Conservation (phyloP, 306 rosid genomes). For the Sophora flavescens region DNA sequence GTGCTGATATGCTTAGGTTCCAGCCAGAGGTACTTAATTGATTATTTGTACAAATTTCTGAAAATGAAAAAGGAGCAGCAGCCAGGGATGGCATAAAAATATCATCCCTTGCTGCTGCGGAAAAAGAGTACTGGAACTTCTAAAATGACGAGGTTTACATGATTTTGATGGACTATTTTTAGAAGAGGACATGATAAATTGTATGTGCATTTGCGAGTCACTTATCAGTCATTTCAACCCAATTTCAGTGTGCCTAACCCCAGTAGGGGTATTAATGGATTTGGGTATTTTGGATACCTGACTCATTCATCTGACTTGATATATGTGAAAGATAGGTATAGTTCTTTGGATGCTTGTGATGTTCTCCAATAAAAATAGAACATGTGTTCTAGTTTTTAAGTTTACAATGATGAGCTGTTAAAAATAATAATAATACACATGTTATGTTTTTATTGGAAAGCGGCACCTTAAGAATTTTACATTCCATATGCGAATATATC, state of each 20-base stretch:
- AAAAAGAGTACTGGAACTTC: not conserved
- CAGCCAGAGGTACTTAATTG: conserved; percentile 82
- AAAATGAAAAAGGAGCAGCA: not conserved
- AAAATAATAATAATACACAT: too few species aligned
- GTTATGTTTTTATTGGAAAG: not conserved
- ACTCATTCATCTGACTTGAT: not conserved
- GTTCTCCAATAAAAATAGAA: not conserved
- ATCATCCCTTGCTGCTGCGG: not conserved
- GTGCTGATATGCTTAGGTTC: conserved; percentile 91
- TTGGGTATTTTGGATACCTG: not conserved
- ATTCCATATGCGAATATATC: not conserved
- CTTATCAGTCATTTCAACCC: not conserved
- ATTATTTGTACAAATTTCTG: conserved; percentile 34
- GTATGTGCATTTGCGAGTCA: not conserved
- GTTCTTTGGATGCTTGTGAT: not conserved
- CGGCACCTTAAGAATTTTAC: too few species aligned
- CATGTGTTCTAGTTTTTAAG: not conserved
- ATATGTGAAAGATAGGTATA: not conserved
- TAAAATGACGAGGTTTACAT: not conserved
- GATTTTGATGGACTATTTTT: not conserved
- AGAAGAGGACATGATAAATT: not conserved
- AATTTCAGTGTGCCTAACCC: not conserved
- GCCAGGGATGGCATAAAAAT: conserved; percentile 14
- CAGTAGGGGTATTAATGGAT: not conserved
- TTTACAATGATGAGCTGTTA: too few species aligned